Evolutionary conservation across 140 eudicot species (phyloP).

Genomic region (Stevia rebaudiana): DNA sequence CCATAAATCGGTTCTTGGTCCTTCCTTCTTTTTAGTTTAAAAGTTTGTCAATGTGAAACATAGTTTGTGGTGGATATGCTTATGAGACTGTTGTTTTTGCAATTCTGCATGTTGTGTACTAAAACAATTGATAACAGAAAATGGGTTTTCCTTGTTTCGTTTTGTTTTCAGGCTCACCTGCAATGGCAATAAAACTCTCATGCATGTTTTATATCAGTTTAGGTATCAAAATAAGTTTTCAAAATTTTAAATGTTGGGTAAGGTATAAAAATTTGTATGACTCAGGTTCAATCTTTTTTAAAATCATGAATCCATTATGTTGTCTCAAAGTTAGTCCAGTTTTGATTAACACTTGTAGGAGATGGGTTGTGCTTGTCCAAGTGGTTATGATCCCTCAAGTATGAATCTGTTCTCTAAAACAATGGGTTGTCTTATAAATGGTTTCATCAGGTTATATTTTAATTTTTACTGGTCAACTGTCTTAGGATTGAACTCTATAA

Average conservation of each 20-base stretch:
- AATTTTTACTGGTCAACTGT: too few relatives aligned
- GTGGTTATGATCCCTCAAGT: background rate
- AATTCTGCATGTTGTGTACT: constrained; percentile 4
- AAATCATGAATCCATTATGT: background rate
- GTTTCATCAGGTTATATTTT: too few relatives aligned
- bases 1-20: constrained; percentile 61
- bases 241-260: background rate
- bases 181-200: background rate
- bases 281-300: background rate
- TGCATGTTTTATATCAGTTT: constrained; percentile 3
- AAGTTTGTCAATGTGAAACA: background rate
- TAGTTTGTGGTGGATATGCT: constrained; percentile 1
- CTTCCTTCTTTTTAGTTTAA: constrained; percentile 45
- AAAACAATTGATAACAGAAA: background rate
- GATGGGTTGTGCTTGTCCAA: too few relatives aligned
- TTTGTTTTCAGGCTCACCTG: background rate
- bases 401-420: background rate
- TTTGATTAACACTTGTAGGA: too few relatives aligned
- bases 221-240: background rate
- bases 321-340: background rate
- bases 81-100: constrained; percentile 23
- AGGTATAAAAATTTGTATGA: background rate
- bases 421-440: too few relatives aligned
- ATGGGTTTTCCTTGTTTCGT: constrained; percentile 8
- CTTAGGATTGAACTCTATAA: too few relatives aligned